A percentile compares a stretch with the other conserved stretches of the same genome.
Conservation (phyloP, 2,329 filamentous ascomycete genomes). For the Venturia nashicola region DNA sequence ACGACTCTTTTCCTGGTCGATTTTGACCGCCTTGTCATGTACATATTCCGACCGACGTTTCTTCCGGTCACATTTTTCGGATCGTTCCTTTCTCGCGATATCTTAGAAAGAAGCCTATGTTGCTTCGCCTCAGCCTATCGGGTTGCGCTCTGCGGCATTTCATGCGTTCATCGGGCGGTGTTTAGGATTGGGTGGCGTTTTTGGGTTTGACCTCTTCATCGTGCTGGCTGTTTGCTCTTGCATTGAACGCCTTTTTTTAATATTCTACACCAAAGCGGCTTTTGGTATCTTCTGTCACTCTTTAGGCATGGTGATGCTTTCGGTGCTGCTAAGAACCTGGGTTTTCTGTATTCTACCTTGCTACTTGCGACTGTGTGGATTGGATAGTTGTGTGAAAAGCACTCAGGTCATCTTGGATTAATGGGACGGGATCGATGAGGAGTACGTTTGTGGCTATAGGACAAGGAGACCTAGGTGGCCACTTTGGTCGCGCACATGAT, state of each 20-base stretch:
- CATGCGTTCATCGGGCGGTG: background rate
- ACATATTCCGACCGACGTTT: background rate
- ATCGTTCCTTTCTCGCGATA: background rate
- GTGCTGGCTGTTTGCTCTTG: background rate
- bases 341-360: background rate
- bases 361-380: background rate
- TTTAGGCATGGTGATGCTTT: background rate
- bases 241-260: background rate
- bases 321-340: background rate
- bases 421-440: background rate
- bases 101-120: conserved; percentile 4
- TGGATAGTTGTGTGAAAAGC: background rate
- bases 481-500: background rate
- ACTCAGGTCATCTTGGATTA: background rate
- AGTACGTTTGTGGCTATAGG: background rate
- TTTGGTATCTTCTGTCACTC: background rate
- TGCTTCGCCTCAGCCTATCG: background rate
- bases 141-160: background rate
- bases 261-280: background rate
- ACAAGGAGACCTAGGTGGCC: background rate
- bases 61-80: background rate
- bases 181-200: background rate
- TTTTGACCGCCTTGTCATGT: background rate
- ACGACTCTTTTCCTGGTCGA: background rate
- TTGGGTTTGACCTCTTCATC: background rate